Evolutionary conservation across 192 early-diverging fungal genomes (phyloP).

Genomic region (Lobosporangium transversale): DNA sequence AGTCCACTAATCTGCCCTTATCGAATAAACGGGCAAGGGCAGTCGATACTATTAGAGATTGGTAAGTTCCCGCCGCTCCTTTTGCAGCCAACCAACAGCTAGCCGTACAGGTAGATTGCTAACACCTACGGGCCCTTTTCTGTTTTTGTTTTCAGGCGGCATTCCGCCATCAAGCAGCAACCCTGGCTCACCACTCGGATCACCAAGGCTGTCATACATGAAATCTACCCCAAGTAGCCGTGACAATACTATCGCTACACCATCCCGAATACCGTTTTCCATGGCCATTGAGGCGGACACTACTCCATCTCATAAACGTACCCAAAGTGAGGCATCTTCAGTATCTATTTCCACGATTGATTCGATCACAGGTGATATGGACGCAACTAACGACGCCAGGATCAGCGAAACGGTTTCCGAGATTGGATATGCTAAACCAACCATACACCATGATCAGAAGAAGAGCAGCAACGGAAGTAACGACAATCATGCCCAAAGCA

Average conservation of each 20-base stretch:
- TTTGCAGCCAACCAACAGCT: neutral
- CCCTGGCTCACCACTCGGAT: neutral
- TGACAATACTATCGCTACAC: neutral
- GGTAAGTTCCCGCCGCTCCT: neutral
- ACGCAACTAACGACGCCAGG: neutral
- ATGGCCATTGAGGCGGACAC: constrained; percentile 2
- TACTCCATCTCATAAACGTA: neutral
- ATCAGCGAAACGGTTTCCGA: neutral
- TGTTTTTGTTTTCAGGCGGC: neutral
- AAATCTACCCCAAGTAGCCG: neutral
- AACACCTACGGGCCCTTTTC: too few relatives aligned
- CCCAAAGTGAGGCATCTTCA: constrained; percentile 12
- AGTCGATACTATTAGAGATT: neutral
- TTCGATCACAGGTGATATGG: neutral
- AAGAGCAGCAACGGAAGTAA: neutral
- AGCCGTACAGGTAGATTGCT: too few relatives aligned
- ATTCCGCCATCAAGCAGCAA: neutral
- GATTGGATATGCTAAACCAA: neutral
- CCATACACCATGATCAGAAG: neutral
- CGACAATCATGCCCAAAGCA: too few relatives aligned
- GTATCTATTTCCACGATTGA: constrained; percentile 9
- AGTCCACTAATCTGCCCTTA: neutral
- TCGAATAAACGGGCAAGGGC: neutral
- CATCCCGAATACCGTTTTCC: neutral
- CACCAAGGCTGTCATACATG: neutral